Conservation (phyloP, 371 early-diverging fungal genomes). For the Gilbertella persicaria region DNA sequence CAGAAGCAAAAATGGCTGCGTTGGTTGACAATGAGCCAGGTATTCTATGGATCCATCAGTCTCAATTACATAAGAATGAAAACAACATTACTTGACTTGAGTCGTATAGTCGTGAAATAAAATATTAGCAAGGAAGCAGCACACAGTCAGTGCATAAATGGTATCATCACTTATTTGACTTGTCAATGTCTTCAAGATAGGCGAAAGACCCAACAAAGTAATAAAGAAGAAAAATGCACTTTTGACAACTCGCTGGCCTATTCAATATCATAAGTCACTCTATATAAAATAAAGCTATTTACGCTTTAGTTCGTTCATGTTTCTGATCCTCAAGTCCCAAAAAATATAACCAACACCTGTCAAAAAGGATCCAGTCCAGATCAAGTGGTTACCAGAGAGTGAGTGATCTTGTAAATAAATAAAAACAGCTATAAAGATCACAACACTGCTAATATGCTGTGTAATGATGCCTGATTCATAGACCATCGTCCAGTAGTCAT, state of each 20-base stretch:
- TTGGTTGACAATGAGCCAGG: conserved; percentile 94
- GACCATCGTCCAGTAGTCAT: conserved; percentile 76
- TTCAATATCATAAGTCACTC: no score
- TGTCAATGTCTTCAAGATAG: conserved; percentile 91
- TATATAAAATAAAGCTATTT: no score
- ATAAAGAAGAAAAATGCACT: conserved; percentile 77
- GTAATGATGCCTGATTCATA: conserved; percentile 77
- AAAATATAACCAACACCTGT: conserved; percentile 68
- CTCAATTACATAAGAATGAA: no score
- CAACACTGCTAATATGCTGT: conserved; percentile 82
- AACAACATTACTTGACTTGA: no score
- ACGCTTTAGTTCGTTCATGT: conserved; percentile 57
- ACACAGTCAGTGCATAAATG: conserved; percentile 89
- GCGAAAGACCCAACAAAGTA: conserved; percentile 85
- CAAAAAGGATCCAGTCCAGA: conserved; percentile 58
- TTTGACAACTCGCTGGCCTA: conserved; percentile 66
- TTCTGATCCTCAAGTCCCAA: conserved; percentile 60
- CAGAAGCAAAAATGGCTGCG: conserved; percentile 94
- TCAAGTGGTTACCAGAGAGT: conserved; percentile 61
- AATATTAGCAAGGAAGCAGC: conserved; percentile 82
- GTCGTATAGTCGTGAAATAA: conserved; percentile 89
- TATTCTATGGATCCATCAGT: conserved; percentile 52
- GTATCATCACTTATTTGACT: conserved; percentile 89
- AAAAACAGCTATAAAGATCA: conserved; percentile 88
- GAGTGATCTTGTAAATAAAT: conserved; percentile 63